A percentile compares a stretch with the other conserved stretches of the same genome.
Evolutionary conservation across 2,329 filamentous ascomycete genomes (phyloP).

Genomic region (Phialemoniopsis sp.): DNA sequence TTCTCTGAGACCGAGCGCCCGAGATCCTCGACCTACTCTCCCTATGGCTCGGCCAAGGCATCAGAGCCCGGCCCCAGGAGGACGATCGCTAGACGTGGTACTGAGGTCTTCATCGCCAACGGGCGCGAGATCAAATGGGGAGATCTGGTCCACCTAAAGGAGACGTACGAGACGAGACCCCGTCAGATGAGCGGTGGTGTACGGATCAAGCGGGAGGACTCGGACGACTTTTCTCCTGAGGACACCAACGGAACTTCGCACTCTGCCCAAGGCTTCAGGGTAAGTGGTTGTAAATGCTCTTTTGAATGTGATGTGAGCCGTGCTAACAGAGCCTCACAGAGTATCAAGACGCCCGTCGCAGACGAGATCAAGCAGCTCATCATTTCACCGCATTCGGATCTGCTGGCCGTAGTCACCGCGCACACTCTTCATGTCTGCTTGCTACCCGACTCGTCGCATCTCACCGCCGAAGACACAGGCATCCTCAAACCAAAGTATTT

Average conservation of each 20-base stretch:
- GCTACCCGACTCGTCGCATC: constrained; percentile 76
- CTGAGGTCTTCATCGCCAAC: constrained; percentile 83
- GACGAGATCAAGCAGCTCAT: constrained; percentile 81
- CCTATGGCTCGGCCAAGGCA: constrained; percentile 38
- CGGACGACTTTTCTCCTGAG: constrained; percentile 27
- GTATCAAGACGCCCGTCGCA: constrained; percentile 72
- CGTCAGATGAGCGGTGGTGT: constrained; percentile 17
- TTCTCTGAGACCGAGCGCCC: constrained; percentile 53
- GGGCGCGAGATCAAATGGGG: constrained; percentile 92
- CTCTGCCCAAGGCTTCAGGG: constrained; percentile 39
- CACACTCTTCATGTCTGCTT: constrained; percentile 85
- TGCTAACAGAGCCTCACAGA: constrained; percentile 35
- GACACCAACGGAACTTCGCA: constrained; percentile 18
- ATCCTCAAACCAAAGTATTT: constrained; percentile 80
- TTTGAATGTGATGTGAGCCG: constrained; percentile 10
- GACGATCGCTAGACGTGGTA: constrained; percentile 76
- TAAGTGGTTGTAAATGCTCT: constrained; percentile 22
- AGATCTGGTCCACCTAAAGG: constrained; percentile 77
- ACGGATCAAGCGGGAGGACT: constrained; percentile 45
- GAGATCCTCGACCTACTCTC: constrained; percentile 18
- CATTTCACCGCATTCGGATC: constrained; percentile 77
- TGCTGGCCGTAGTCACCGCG: constrained; percentile 78
- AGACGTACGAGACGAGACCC: constrained; percentile 40
- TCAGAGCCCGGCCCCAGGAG: constrained; percentile 45
- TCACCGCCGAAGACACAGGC: constrained; percentile 63